Evolutionary conservation across 768 basidiomycete genomes (phyloP), one percentile per base, ranked within the genome.

Genomic region (Amylocystis lapponica): DNA sequence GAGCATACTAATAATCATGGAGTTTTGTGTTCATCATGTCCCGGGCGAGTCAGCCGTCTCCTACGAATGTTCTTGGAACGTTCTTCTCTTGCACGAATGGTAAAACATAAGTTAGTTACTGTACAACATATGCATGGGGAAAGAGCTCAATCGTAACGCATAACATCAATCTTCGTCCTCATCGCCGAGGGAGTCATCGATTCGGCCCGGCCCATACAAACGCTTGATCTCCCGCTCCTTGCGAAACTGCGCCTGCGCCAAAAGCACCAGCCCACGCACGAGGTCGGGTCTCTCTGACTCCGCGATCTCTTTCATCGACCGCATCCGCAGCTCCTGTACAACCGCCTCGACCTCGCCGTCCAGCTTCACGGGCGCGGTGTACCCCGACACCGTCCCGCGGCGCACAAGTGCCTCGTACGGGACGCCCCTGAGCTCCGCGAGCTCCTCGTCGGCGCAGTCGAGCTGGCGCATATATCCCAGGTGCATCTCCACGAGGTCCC

Each of bases 391-490:
- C 20, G 12, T 31, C 31, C 5, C 5, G 20, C 41, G 39, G 10
- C 26, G 39, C 16, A 25, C 39, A 22, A 42, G 19, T 13, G 22
- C 17, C n/a, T 42, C 27, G 12, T 27, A 14, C 16, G 17, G n/a
- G 23, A 25, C 22, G 20, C 32, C 22, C 17, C 17, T 42, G 19
- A 42, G 41, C 32, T 42, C 41, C 11, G 41, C 41, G 32, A 42
- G 41, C 32, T 42, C 41, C 5, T 23, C 32, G 32, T 42, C 41
- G 3, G 41, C 41, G 32, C 34, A 21, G 41, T 30, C 25, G 31
- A 42, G 41, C 41, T 42, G 41, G 31, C 34, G 32, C 41, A 42
- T 42, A 32, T 42, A 41, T 25, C 27, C 26, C 27, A 30, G n/a
- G 27, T 41, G 26, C 27, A 42, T 30, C 14, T 42, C 41, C 6